These are phyloP conservation scores for Onygenales sp. DNA, from an alignment of 2,329 filamentous ascomycete species.

Conservation along the genomic window DNA sequence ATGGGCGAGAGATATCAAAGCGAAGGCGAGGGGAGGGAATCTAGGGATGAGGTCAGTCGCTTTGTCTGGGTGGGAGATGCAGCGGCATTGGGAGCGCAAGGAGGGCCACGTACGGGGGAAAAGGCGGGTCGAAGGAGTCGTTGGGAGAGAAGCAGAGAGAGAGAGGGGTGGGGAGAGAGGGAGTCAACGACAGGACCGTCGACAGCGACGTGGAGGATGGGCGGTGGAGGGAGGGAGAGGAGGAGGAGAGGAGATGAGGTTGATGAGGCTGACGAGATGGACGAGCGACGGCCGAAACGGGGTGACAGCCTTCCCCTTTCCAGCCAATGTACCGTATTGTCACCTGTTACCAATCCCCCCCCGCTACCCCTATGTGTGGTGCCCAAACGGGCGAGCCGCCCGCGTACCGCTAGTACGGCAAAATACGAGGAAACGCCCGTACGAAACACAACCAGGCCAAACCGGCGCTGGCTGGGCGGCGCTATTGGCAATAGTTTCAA, in stretches of 20 bases:
- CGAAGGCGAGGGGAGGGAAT: not conserved
- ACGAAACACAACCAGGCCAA: not conserved
- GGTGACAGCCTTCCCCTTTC: not conserved
- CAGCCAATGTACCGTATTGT: not conserved
- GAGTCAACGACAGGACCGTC: constrained; percentile 2
- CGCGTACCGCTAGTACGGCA: too few species aligned
- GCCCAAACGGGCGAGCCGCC: too few species aligned
- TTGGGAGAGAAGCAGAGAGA: constrained; percentile 14
- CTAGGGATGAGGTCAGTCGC: not conserved
- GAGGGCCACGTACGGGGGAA: constrained; percentile 8
- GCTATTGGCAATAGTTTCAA: not conserved
- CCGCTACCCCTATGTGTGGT: too few species aligned
- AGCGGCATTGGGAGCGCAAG: constrained; percentile 3
- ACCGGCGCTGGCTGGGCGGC: not conserved
- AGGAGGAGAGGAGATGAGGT: constrained; percentile 13
- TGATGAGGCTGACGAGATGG: not conserved
- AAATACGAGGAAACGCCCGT: not conserved
- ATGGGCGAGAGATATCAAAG: too few species aligned
- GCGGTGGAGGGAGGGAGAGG: not conserved
- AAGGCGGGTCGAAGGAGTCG: not conserved
- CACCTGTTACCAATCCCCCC: too few species aligned
- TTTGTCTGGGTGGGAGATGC: not conserved
- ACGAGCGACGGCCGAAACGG: constrained; percentile 3
- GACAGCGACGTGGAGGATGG: constrained; percentile 2
- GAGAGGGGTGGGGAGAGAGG: constrained; percentile 8